A percentile compares a stretch with the other conserved stretches of the same genome.
Conservation (phyloP, 805 yeast genomes). For the Scheffersomyces amazonensis region DNA sequence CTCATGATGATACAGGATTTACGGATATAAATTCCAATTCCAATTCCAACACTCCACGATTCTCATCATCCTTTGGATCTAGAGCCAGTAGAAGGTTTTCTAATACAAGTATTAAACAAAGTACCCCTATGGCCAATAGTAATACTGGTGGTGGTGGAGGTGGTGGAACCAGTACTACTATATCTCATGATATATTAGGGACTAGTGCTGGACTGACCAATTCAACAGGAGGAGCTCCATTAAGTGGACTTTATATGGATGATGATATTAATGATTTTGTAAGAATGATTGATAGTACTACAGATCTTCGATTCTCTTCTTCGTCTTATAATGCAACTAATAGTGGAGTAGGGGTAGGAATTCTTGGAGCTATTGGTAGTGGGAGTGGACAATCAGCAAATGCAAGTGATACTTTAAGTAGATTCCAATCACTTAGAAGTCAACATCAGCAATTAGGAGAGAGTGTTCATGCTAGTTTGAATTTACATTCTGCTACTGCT, state of each 20-base stretch:
- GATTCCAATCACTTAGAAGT: constrained; percentile 49
- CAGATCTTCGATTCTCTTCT: constrained; percentile 41
- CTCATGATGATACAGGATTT: constrained; percentile 20
- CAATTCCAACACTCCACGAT: constrained; percentile 50
- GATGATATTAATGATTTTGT: constrained; percentile 71
- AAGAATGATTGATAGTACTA: constrained; percentile 62
- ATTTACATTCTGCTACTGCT: constrained; percentile 16
- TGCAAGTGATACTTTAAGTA: constrained; percentile 43
- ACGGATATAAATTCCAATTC: constrained; percentile 22
- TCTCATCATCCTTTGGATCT: constrained; percentile 73
- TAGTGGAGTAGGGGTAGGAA: constrained; percentile 1
- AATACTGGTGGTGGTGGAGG: constrained; percentile 3
- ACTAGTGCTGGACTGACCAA: constrained; percentile 36
- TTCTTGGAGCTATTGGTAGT: background rate
- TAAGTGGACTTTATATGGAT: constrained; percentile 46
- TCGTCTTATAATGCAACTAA: constrained; percentile 12
- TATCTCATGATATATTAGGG: constrained; percentile 24
- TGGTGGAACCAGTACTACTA: too few relatives aligned
- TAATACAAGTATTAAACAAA: constrained; percentile 28
- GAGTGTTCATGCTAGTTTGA: constrained; percentile 50
- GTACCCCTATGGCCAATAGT: constrained; percentile 19
- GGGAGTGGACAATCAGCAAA: constrained; percentile 10
- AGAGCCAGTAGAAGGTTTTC: constrained; percentile 51
- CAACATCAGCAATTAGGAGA: constrained; percentile 57
- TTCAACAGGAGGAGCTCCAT: constrained; percentile 29